A percentile compares a stretch with the other conserved stretches of the same genome.
phyloP scores from a whole-genome alignment of 257 asterid genomes.

The Solanum raphanifolium region DNA sequence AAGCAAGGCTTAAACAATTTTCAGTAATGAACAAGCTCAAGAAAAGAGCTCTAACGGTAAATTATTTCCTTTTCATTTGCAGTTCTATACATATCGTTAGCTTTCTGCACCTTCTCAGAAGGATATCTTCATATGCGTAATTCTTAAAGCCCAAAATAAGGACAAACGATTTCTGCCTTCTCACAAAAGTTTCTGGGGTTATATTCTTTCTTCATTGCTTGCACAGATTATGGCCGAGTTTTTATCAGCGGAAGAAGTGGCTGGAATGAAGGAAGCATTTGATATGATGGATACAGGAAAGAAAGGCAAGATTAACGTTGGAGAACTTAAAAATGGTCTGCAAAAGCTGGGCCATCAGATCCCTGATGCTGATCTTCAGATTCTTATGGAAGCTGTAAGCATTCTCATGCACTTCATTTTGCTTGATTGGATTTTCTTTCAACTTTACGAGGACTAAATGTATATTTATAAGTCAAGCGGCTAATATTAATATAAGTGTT shows the following conservation, averaged over 20 bases:
- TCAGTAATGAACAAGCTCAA: constrained; percentile 71
- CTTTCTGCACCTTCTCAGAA: neutral
- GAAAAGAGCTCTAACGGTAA: constrained; percentile 59
- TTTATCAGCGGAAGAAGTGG: constrained; percentile 65
- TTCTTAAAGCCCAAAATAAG: neutral
- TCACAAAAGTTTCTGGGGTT: neutral
- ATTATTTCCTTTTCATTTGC: neutral
- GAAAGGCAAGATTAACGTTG: constrained; percentile 39
- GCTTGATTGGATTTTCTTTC: neutral
- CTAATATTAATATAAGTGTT: neutral
- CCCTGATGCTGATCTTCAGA: constrained; percentile 55
- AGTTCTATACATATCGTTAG: neutral
- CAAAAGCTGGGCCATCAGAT: constrained; percentile 58
- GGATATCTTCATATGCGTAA: neutral
- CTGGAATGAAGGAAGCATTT: constrained; percentile 62
- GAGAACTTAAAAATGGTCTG: constrained; percentile 46
- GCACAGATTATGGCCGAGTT: constrained; percentile 59
- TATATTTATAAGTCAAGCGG: neutral
- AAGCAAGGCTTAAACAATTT: constrained; percentile 69
- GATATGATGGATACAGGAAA: constrained; percentile 51
- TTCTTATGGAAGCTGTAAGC: constrained; percentile 71
- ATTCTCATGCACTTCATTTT: neutral
- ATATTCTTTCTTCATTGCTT: neutral
- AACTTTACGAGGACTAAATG: neutral
- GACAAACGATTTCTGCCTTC: neutral